These are phyloP conservation scores for Sphagnum magellanicum DNA, from an alignment of 228 moss, liverwort and hornwort species.

Conservation along the genomic window DNA sequence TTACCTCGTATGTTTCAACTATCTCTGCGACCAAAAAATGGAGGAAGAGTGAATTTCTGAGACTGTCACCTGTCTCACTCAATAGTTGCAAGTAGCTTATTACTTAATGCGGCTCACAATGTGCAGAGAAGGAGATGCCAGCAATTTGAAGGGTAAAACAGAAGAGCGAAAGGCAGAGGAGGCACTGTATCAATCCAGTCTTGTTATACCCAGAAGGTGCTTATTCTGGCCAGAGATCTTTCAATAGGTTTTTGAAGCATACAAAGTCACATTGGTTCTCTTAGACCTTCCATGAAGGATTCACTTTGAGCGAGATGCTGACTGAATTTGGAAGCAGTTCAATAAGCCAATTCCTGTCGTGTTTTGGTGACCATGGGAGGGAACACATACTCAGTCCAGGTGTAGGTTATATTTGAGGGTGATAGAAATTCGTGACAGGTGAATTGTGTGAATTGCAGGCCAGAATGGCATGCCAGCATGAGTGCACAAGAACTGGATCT, in stretches of 20 bases:
- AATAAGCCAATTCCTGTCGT: too few species aligned
- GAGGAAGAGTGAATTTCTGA: too few species aligned
- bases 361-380: too few species aligned
- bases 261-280: too few species aligned
- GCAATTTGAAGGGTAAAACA: slow-evolving; percentile 11
- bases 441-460: slow-evolving; percentile 16
- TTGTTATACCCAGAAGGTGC: slow-evolving; percentile 45
- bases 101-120: too few species aligned
- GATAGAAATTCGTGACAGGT: background rate
- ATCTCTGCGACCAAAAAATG: background rate
- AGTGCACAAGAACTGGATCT: slow-evolving; percentile 38
- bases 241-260: too few species aligned
- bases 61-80: too few species aligned
- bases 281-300: too few species aligned
- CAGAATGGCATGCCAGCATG: slow-evolving; percentile 34
- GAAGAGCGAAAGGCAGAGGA: slow-evolving; percentile 28
- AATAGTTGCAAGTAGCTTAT: background rate
- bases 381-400: too few species aligned
- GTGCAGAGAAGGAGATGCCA: background rate
- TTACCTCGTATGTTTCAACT: slow-evolving; percentile 24
- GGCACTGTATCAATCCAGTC: slow-evolving; percentile 26
- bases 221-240: background rate
- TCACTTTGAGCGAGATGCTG: too few species aligned
- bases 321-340: too few species aligned
- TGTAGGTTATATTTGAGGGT: background rate